phyloP scores from a whole-genome alignment of 768 basidiomycete genomes.

The Pleurotus pulmonarius region DNA sequence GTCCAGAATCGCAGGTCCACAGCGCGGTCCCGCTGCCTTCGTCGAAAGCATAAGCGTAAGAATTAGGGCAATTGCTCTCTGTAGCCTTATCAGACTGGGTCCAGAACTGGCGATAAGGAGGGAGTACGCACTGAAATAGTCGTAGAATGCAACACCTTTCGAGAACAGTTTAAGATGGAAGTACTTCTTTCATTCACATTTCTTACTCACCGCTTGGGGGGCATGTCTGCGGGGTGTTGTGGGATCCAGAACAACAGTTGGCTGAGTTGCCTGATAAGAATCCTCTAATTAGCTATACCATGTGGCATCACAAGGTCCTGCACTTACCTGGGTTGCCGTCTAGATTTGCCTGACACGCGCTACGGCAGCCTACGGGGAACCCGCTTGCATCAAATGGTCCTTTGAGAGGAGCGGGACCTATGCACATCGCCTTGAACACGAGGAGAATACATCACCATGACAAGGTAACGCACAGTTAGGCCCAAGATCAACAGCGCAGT shows the following conservation, averaged over 20 bases:
- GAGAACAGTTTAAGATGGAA: background rate
- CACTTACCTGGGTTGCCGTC: constrained; percentile 22
- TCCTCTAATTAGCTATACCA: constrained; percentile 7
- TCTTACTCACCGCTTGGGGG: constrained; percentile 24
- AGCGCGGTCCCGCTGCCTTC: constrained; percentile 41
- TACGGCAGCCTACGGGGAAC: constrained; percentile 49
- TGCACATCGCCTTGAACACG: background rate
- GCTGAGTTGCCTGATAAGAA: constrained; percentile 21
- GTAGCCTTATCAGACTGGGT: background rate
- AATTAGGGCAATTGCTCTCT: constrained; percentile 25
- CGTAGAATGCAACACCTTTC: constrained; percentile 20
- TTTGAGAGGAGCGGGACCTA: constrained; percentile 38
- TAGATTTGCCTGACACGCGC: constrained; percentile 39
- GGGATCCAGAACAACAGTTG: constrained; percentile 32
- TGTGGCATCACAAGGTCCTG: background rate
- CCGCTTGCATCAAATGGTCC: constrained; percentile 46
- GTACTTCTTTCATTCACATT: constrained; percentile 9
- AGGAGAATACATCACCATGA: background rate
- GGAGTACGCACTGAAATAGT: constrained; percentile 17
- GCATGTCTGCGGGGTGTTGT: constrained; percentile 30
- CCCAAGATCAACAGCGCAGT: constrained; percentile 52
- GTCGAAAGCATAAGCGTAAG: constrained; percentile 44
- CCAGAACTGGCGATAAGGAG: background rate
- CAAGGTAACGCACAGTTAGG: constrained; percentile 36
- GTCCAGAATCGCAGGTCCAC: constrained; percentile 32